Evolutionary conservation across 768 basidiomycete species (phyloP).

Genomic region (Suillus plorans): DNA sequence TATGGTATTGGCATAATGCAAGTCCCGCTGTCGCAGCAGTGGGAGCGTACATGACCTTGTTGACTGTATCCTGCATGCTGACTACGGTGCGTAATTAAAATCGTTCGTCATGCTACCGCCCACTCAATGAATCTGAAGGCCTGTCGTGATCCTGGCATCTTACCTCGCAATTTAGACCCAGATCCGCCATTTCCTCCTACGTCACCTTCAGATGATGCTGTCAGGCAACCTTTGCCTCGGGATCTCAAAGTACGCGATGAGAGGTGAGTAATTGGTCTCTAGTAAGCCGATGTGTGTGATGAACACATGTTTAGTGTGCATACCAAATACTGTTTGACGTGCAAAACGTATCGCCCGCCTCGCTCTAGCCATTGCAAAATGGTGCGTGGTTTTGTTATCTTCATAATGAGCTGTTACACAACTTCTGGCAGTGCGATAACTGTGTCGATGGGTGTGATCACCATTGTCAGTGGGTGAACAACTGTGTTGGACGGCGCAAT

Average conservation of each 20-base stretch:
- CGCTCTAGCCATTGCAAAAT: conserved; percentile 95
- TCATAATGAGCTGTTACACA: conserved; percentile 6
- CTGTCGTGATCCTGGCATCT: conserved; percentile 80
- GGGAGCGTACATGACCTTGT: conserved; percentile 60
- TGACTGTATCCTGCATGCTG: conserved; percentile 76
- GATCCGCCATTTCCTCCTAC: conserved; percentile 74
- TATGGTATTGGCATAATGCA: conserved; percentile 85
- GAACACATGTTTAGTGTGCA: conserved; percentile 57
- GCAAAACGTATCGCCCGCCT: conserved; percentile 89
- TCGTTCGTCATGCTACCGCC: conserved; percentile 7
- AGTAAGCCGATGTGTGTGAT: conserved; percentile 1
- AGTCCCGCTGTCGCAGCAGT: conserved; percentile 69
- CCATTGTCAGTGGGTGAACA: conserved; percentile 91
- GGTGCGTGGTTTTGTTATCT: conserved; percentile 43
- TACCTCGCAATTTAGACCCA: conserved; percentile 85
- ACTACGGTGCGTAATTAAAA: conserved; percentile 55
- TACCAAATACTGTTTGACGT: conserved; percentile 93
- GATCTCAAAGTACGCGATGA: conserved; percentile 79
- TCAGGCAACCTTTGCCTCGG: conserved; percentile 69
- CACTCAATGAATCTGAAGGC: conserved; percentile 44
- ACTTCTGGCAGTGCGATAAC: conserved; percentile 76
- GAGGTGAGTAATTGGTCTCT: conserved; percentile 48
- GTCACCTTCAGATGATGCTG: conserved; percentile 61
- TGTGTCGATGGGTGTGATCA: conserved; percentile 96
- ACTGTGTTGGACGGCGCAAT: conserved; percentile 92